These are phyloP conservation scores for Boletus sp. DNA, from an alignment of 768 basidiomycete genomes.

Conservation along the genomic window DNA sequence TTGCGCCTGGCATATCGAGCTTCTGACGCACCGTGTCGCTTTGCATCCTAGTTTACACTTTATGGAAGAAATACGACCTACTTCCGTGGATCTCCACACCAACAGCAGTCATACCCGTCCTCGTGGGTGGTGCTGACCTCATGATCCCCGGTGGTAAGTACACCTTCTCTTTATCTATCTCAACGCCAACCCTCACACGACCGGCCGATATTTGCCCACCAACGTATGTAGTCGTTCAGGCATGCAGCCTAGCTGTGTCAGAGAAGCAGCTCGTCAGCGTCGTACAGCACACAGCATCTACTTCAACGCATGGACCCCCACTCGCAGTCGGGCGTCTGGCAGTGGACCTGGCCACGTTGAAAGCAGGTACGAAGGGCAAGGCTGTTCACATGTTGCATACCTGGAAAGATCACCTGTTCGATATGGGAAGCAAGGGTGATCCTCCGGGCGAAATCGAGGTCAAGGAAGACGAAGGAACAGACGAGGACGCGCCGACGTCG, in stretches of 20 bases:
- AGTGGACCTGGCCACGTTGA: constrained; percentile 48
- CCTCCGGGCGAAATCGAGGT: constrained; percentile 46
- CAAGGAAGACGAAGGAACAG: constrained; percentile 9
- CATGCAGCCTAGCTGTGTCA: constrained; percentile 37
- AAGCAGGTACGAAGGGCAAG: constrained; percentile 65
- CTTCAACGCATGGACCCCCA: constrained; percentile 40
- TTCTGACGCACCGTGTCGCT: background rate
- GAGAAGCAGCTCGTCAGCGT: constrained; percentile 63
- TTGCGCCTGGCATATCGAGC: background rate
- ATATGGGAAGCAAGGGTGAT: constrained; percentile 63
- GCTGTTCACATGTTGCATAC: constrained; percentile 71
- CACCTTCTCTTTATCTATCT: background rate
- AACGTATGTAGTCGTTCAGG: constrained; percentile 52
- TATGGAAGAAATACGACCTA: constrained; percentile 72
- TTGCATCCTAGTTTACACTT: constrained; percentile 55
- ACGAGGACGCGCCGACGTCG: constrained; percentile 11
- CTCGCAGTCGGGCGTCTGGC: constrained; percentile 79
- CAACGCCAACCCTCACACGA: background rate
- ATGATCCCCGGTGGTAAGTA: constrained; percentile 83
- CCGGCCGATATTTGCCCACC: background rate
- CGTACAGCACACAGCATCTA: constrained; percentile 43
- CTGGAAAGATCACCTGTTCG: constrained; percentile 77
- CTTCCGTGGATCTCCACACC: constrained; percentile 75
- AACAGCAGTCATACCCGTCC: constrained; percentile 62
- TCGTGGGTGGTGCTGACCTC: constrained; percentile 80